Evolutionary conservation across 768 basidiomycete genomes (phyloP).

Genomic region (Termitomyces bulborhizus): DNA sequence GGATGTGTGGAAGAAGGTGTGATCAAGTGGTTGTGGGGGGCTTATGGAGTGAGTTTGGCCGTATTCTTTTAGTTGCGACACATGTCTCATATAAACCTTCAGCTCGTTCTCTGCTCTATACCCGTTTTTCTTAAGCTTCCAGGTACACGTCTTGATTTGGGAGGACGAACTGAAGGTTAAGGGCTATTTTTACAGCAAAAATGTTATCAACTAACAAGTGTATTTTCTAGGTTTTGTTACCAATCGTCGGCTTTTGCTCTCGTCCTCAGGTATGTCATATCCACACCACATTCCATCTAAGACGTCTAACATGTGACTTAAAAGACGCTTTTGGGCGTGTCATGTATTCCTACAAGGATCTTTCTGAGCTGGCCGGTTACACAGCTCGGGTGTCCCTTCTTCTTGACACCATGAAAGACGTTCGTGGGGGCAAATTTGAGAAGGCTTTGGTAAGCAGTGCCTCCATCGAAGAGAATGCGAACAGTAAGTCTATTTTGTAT

Average conservation of each 20-base stretch:
- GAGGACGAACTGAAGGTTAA: slow-evolving; percentile 82
- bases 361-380: slow-evolving; percentile 93
- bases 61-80: background rate
- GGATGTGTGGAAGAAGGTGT: slow-evolving; percentile 91
- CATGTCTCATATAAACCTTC: slow-evolving; percentile 4
- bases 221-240: slow-evolving; percentile 78
- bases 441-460: slow-evolving; percentile 82
- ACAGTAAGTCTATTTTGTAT: slow-evolving; percentile 44
- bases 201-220: background rate
- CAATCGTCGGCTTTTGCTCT: slow-evolving; percentile 84
- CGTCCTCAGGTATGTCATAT: slow-evolving; percentile 59
- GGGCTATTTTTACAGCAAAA: background rate
- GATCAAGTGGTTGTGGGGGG: slow-evolving; percentile 96
- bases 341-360: slow-evolving; percentile 97
- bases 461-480: slow-evolving; percentile 63
- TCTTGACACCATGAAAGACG: slow-evolving; percentile 86
- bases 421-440: slow-evolving; percentile 77
- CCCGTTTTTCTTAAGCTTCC: slow-evolving; percentile 89
- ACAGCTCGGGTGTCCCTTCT: slow-evolving; percentile 86
- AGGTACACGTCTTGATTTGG: slow-evolving; percentile 69
- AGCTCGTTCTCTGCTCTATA: slow-evolving; percentile 86
- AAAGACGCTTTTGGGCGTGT: slow-evolving; percentile 90
- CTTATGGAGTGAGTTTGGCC: slow-evolving; percentile 56
- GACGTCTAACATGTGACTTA: background rate
- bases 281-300: background rate